These are phyloP conservation scores for Colletotrichum sp. DNA, from an alignment of 2,329 filamentous ascomycete genomes.

Conservation along the genomic window DNA sequence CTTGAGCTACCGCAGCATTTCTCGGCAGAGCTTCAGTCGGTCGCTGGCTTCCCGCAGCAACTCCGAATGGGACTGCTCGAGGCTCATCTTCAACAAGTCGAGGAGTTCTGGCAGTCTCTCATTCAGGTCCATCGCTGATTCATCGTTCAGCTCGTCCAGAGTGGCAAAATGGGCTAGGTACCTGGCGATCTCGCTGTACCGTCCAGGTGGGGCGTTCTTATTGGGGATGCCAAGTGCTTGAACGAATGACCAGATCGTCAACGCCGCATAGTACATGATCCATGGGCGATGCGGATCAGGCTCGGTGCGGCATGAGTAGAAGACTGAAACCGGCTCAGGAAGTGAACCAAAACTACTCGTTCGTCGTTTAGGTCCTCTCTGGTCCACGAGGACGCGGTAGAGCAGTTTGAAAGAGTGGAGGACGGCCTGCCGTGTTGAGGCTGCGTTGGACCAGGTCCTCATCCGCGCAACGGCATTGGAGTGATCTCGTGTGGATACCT, in stretches of 20 bases:
- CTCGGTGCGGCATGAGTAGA: constrained; percentile 79
- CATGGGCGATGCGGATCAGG: constrained; percentile 85
- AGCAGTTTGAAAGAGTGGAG: constrained; percentile 86
- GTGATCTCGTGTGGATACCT: constrained; percentile 78
- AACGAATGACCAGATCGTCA: constrained; percentile 89
- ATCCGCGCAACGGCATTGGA: constrained; percentile 75
- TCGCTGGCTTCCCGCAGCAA: constrained; percentile 78
- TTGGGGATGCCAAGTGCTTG: constrained; percentile 67
- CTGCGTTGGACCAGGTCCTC: constrained; percentile 77
- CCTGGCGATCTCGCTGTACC: constrained; percentile 38
- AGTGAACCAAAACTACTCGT: constrained; percentile 18
- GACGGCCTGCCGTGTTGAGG: constrained; percentile 79
- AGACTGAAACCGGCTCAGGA: constrained; percentile 39
- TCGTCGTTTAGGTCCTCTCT: constrained; percentile 35
- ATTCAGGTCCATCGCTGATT: constrained; percentile 70
- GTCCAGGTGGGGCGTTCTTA: constrained; percentile 8
- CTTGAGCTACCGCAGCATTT: constrained; percentile 32
- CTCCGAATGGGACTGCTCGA: constrained; percentile 62
- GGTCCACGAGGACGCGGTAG: constrained; percentile 72
- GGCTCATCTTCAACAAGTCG: constrained; percentile 45
- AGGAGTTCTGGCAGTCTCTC: constrained; percentile 51
- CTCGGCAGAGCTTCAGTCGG: constrained; percentile 73
- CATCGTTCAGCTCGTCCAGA: constrained; percentile 71
- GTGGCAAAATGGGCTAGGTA: constrained; percentile 69
- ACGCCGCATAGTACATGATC: constrained; percentile 86